Conservation (phyloP, 192 early-diverging fungal species). For the Coemansia aciculifera region DNA sequence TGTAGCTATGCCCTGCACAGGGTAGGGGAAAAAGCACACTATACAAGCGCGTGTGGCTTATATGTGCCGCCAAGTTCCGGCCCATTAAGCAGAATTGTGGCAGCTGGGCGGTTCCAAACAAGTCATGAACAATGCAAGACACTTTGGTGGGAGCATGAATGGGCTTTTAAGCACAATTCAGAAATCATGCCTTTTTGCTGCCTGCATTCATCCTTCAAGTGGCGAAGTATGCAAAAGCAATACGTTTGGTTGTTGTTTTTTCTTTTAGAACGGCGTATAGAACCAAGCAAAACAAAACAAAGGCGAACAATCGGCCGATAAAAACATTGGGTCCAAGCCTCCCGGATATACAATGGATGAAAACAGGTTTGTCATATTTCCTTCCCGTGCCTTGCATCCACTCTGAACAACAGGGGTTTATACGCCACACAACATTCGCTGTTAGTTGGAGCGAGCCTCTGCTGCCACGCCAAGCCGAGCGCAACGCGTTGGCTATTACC, state of each 20-base stretch:
- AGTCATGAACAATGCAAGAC: neutral
- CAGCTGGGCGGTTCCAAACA: neutral
- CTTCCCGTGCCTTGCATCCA: neutral
- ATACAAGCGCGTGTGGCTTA: neutral
- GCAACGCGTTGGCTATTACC: neutral
- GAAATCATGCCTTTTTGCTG: constrained; percentile 1
- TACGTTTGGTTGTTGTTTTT: neutral
- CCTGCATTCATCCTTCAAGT: constrained; percentile 3
- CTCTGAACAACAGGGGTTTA: neutral
- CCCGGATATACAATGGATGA: constrained; percentile 3
- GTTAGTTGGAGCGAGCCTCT: neutral
- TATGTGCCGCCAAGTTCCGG: neutral
- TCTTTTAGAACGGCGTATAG: neutral
- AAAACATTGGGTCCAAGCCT: neutral
- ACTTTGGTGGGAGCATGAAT: neutral
- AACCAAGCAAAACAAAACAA: neutral
- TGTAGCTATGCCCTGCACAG: constrained; percentile 6
- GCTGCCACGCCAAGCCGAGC: neutral
- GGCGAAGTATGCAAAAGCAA: constrained; percentile 1
- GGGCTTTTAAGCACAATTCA: neutral
- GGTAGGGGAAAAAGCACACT: neutral
- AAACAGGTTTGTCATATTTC: neutral
- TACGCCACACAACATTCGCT: neutral
- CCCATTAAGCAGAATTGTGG: neutral
- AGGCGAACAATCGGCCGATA: neutral